These are phyloP conservation scores for Xylariales sp. DNA, from an alignment of 2,329 filamentous ascomycete species.

Conservation along the genomic window DNA sequence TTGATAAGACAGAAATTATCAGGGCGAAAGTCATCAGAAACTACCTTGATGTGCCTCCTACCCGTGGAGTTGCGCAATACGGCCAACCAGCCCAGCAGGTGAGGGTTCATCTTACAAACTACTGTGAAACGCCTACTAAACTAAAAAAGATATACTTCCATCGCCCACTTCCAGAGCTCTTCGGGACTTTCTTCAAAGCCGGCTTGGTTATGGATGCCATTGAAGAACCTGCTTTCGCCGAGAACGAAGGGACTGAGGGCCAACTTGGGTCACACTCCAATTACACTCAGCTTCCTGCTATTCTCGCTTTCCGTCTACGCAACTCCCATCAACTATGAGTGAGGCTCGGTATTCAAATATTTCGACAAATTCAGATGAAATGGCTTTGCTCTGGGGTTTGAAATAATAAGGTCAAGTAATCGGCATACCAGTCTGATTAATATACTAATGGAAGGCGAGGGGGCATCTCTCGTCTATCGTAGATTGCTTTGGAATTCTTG, in stretches of 20 bases:
- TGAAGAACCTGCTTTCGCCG: slow-evolving; percentile 41
- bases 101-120: too few relatives aligned
- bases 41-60: slow-evolving; percentile 38
- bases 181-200: slow-evolving; percentile 36
- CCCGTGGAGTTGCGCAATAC: slow-evolving; percentile 30
- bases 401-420: too few relatives aligned
- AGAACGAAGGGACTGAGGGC: slow-evolving; percentile 24
- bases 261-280: slow-evolving; percentile 32
- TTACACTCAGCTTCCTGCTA: slow-evolving; percentile 32
- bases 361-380: too few relatives aligned
- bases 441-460: too few relatives aligned
- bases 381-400: too few relatives aligned
- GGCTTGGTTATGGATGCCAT: slow-evolving; percentile 40
- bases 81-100: slow-evolving; percentile 32
- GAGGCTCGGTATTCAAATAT: neutral
- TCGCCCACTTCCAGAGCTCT: slow-evolving; percentile 39
- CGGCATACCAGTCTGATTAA: too few relatives aligned
- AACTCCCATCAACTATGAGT: neutral
- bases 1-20: slow-evolving; percentile 29
- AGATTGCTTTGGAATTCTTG: too few relatives aligned
- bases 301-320: slow-evolving; percentile 28
- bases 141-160: slow-evolving; percentile 41
- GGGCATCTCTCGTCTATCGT: too few relatives aligned
- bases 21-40: slow-evolving; percentile 33
- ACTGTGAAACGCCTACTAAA: too few relatives aligned